Conservation (phyloP, 108 stramenopile species). For the Discostella stelligeroides region DNA sequence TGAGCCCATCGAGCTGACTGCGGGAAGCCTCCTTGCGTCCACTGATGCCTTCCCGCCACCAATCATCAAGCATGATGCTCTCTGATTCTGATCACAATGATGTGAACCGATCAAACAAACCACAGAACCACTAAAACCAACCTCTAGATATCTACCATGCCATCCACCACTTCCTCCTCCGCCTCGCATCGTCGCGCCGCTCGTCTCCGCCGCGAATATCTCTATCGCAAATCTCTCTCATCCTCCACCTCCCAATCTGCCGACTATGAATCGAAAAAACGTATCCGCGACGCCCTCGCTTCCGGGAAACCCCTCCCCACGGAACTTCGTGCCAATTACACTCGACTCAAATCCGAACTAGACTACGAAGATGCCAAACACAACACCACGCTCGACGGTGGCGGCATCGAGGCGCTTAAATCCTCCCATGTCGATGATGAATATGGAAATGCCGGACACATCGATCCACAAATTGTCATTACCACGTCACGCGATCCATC, state of each 20-base stretch:
- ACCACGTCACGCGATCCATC: conserved; percentile 95
- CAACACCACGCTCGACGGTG: conserved; percentile 18
- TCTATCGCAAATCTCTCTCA: conserved; percentile 89
- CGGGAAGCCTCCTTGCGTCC: too few species aligned
- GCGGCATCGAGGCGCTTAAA: conserved; percentile 4
- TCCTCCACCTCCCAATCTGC: conserved; percentile 75
- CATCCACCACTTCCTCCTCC: conserved; percentile 52
- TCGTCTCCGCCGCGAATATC: conserved; percentile 96
- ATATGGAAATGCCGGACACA: conserved; percentile 92
- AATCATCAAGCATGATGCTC: too few species aligned
- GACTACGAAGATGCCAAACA: conserved; percentile 85
- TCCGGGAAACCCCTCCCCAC: conserved; percentile 94
- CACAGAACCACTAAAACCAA: too few species aligned
- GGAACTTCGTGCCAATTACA: conserved; percentile 86
- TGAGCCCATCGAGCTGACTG: too few species aligned
- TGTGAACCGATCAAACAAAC: too few species aligned
- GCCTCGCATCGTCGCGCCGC: conserved; percentile 91
- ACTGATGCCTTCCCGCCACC: too few species aligned
- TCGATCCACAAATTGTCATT: conserved; percentile 95
- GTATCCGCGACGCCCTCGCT: conserved; percentile 85
- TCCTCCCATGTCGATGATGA: conserved; percentile 93
- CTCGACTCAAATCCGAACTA: conserved; percentile 68
- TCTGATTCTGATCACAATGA: too few species aligned
- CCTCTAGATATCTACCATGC: too few species aligned
- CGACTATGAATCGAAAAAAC: conserved; percentile 89